These are phyloP conservation scores for Pestalotiopsis sp. DNA, from an alignment of 2,329 filamentous ascomycete species.

Conservation along the genomic window DNA sequence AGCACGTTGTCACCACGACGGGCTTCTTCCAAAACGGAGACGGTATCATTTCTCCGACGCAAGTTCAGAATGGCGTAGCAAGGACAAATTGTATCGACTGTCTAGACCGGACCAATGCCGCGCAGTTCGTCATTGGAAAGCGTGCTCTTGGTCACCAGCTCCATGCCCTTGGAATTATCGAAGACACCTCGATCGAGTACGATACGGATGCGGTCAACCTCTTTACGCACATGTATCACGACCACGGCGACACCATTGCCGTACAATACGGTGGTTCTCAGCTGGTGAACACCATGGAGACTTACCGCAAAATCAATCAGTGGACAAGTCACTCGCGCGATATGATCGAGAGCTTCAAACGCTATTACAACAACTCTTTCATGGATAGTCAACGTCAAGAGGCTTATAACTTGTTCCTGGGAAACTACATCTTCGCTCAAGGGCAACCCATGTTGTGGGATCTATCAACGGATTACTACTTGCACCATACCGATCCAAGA, in stretches of 20 bases:
- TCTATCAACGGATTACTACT: slow-evolving; percentile 89
- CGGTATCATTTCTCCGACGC: slow-evolving; percentile 63
- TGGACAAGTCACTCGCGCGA: slow-evolving; percentile 97
- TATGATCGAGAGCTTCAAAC: slow-evolving; percentile 99
- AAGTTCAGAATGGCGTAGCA: slow-evolving; percentile 87
- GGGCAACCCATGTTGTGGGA: slow-evolving; percentile 98
- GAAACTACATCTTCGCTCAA: slow-evolving; percentile 88
- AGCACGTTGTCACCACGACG: slow-evolving; percentile 81
- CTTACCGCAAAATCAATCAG: slow-evolving; percentile 97
- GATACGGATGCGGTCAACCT: slow-evolving; percentile 95
- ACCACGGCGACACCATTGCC: slow-evolving; percentile 96
- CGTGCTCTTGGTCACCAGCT: slow-evolving; percentile 89
- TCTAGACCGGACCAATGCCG: slow-evolving; percentile 93
- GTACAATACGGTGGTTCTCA: slow-evolving; percentile 98
- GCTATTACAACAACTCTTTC: slow-evolving; percentile 99
- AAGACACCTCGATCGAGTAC: slow-evolving; percentile 79
- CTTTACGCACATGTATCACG: slow-evolving; percentile 98
- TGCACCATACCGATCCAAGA: slow-evolving; percentile 86
- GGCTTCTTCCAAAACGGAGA: slow-evolving; percentile 96
- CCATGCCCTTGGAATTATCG: slow-evolving; percentile 86
- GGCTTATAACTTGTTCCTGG: slow-evolving; percentile 95
- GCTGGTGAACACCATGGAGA: slow-evolving; percentile 98
- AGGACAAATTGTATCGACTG: slow-evolving; percentile 99
- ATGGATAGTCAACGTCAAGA: slow-evolving; percentile 97
- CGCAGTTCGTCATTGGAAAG: slow-evolving; percentile 97